Percentiles rank a stretch among this genome's conserved stretches.
Evolutionary conservation across 2,329 filamentous ascomycete species (phyloP).

Genomic region (Colletotrichum higginsianum): DNA sequence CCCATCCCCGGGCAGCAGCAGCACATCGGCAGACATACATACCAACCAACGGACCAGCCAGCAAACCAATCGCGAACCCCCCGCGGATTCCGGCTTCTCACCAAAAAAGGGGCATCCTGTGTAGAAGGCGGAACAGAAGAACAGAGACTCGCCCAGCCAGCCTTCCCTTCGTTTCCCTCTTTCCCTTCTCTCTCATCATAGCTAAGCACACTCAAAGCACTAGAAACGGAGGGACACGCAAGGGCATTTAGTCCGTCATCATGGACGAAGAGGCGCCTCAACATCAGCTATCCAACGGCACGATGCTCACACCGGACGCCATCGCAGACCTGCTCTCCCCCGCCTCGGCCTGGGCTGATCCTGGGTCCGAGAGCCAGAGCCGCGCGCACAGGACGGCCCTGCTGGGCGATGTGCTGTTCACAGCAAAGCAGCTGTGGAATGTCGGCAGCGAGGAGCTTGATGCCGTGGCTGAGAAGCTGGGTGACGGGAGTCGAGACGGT

Average conservation of each 20-base stretch:
- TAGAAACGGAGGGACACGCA: background rate
- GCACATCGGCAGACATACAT: constrained; percentile 2
- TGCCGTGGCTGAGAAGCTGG: constrained; percentile 65
- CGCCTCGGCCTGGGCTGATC: constrained; percentile 29
- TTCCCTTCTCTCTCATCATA: too few relatives aligned
- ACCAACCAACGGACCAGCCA: background rate
- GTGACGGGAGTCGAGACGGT: constrained; percentile 70
- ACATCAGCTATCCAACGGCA: constrained; percentile 18
- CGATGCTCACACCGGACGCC: constrained; percentile 21
- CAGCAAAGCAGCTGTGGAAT: constrained; percentile 58
- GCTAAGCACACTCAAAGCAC: too few relatives aligned
- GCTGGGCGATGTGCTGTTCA: constrained; percentile 53
- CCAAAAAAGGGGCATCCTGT: background rate
- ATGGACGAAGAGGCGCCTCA: constrained; percentile 17
- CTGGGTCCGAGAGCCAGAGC: constrained; percentile 22
- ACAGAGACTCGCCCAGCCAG: too few relatives aligned
- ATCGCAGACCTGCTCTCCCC: constrained; percentile 25
- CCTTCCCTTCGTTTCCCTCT: background rate
- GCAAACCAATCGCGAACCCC: background rate
- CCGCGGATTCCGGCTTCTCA: background rate
- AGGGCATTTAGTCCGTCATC: background rate
- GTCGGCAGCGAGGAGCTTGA: constrained; percentile 60
- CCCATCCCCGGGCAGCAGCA: constrained; percentile 21
- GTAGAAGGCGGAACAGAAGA: background rate
- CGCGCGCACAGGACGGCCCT: constrained; percentile 21